Base-by-base conservation (phyloP, 2,329 filamentous ascomycete genomes). In the Aspergillus sergii region DNA sequence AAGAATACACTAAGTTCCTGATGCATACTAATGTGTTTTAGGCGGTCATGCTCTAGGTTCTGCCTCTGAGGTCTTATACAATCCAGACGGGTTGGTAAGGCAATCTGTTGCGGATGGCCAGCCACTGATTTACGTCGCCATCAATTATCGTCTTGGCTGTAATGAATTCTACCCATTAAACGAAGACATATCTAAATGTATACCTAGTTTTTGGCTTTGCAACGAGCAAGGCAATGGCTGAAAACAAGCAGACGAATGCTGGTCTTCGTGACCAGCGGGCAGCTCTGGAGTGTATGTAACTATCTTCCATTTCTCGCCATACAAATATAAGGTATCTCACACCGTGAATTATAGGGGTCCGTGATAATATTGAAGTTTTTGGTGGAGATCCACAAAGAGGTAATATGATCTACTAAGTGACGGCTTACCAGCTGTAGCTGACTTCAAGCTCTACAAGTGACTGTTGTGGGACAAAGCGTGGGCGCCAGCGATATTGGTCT, bases 191-290 rank as follows among this genome's bases (percentile, higher is more conserved):
- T 28, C 23, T 32, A 63, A 26, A 58, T 39, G 21, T 21, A 1
- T 46, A 23, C 21, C 8, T 41, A 65, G 59, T 66, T 8, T 66
- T 68, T 39, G 67, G 67, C 12, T 68, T 68, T 46, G 67, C 67
- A 26, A 65, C 66, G 5, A 70, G 68, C 26, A 63, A 68, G 32
- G 64, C 66, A 2, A 30, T 76, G 58, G 61, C 59, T 10, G 59
- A 69, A 5, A 61, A 48, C 1, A 71, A 69, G 34, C 68, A 71
- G 23, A 71, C 70, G 1, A 76, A 76, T 61, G 71, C 61, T 19
- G 75, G 74, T 30, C 59, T 77, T 19, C 70, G 73, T 46, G 74
- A 76, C 56, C 73, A 76, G 51, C 71, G 72, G 19, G 69, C 70
- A 26, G 75, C 73, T 16, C 61, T 76, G 26, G 68, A 75, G 53